Base-by-base conservation (phyloP, 208 protist species). In the Trypanosoma cruzi region DNA sequence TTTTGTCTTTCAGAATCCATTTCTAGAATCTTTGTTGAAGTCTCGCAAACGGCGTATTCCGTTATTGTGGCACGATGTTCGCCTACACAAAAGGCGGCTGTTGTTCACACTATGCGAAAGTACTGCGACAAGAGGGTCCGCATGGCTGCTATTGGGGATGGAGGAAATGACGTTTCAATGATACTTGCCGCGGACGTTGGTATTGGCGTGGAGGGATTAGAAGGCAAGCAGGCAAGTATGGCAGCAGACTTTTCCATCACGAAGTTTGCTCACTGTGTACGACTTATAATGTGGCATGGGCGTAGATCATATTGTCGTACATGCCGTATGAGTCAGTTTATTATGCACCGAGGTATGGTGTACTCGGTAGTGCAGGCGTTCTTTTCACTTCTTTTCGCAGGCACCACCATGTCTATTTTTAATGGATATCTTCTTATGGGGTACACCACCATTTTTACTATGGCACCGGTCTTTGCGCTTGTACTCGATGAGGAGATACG, bases 131-230 rank as follows among this genome's bases (percentile, higher is more conserved):
- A 60, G 48, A 76, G 42, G 6, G 80, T 89, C 29, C 86, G 94
- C 40, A 94, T 93, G 55, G 81, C 92, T 32, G 98, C 98, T 2
- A 99, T 99, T 61, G 98, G 99, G 28, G 99, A 99, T 82, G 98
- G 99, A 55, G 98, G 97, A 57, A 99, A 99, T 79, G 99, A 99
- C 71, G 98, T 99, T 3, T 81, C 83, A 10, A 99, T 99, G 98
- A 97, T 95, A 63, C 75, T 87, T 42, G 94, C 90, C 2, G 96
- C 97, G 42, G 88, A 99, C 75, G 95, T 99, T n/a, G 97, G 98
- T 44, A 87, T 99, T 49, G 98, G 98, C 32, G 98, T 99, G 70
- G 98, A 98, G 40, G 98, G 98, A 18, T 97, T 98, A 71, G 98
- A 99, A 75, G 98, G 98, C 34, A 98, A 94, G 65, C 98, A 99